Percentiles rank a stretch among this genome's conserved stretches.
These are phyloP conservation scores for Dictyostelium citrinum DNA, from an alignment of 78 protist genomes.

Conservation along the genomic window DNA sequence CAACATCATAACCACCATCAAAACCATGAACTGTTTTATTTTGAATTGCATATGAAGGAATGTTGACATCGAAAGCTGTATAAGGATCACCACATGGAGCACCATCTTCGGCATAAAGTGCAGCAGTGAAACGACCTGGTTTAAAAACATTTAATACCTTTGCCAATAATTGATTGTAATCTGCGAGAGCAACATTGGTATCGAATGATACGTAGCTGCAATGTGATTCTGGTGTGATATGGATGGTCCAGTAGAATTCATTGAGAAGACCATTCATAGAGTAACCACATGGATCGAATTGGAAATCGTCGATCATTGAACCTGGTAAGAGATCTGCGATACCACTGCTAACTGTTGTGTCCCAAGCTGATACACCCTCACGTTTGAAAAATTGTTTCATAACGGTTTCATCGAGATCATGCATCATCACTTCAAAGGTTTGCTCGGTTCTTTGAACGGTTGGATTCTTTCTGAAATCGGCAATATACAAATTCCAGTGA, in stretches of 20 bases:
- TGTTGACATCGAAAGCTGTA: not conserved
- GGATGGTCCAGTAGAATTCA: conserved; percentile 74
- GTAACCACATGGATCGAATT: conserved; percentile 97
- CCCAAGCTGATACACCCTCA: conserved; percentile 66
- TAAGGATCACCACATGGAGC: conserved; percentile 62
- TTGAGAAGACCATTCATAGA: conserved; percentile 91
- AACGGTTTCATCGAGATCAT: conserved; percentile 84
- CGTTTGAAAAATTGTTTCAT: conserved; percentile 81
- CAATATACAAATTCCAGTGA: conserved; percentile 91
- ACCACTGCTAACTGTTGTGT: conserved; percentile 62
- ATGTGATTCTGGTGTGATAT: conserved; percentile 82
- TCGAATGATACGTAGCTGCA: conserved; percentile 78
- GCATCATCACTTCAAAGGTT: conserved; percentile 89
- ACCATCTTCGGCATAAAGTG: conserved; percentile 67
- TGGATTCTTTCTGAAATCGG: conserved; percentile 41
- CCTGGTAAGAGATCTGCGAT: conserved; percentile 67
- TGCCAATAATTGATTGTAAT: conserved; percentile 42
- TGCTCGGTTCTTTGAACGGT: conserved; percentile 34
- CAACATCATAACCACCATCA: conserved; percentile 76
- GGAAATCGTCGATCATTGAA: conserved; percentile 74
- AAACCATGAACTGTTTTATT: conserved; percentile 74
- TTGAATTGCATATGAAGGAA: conserved; percentile 12
- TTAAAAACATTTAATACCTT: conserved; percentile 61
- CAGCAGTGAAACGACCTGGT: conserved; percentile 78
- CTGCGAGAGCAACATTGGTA: conserved; percentile 61